phyloP scores from a whole-genome alignment of 257 asterid genomes.

The Fraxinus anomala region DNA sequence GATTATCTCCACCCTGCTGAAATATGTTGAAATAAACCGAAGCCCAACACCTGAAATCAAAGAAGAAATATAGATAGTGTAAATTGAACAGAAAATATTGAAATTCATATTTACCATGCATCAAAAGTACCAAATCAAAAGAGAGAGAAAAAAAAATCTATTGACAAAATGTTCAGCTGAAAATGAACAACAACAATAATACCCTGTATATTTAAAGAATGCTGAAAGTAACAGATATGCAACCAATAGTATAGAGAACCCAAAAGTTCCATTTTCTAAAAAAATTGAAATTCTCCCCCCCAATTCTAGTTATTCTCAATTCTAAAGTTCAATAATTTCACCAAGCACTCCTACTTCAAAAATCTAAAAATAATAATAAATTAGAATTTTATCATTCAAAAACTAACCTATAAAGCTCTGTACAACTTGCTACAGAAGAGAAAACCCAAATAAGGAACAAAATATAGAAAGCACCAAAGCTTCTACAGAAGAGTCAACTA shows the following conservation, averaged over 20 bases:
- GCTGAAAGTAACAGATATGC: background rate
- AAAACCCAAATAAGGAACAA: constrained; percentile 16
- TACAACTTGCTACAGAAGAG: constrained; percentile 16
- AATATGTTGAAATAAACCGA: constrained; percentile 10
- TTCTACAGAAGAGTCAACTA: constrained; percentile 24
- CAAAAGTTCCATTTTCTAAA: background rate
- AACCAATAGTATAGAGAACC: background rate
- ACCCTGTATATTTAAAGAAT: background rate
- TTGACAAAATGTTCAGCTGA: background rate
- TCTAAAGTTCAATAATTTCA: constrained; percentile 8
- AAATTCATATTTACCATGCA: constrained; percentile 6
- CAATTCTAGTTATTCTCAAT: background rate
- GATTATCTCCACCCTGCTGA: constrained; percentile 7
- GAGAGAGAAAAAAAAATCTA: background rate
- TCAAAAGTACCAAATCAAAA: background rate
- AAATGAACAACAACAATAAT: background rate
- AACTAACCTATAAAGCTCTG: background rate
- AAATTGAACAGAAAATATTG: background rate
- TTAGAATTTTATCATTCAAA: constrained; percentile 1
- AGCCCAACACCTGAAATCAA: background rate
- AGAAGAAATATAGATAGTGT: background rate
- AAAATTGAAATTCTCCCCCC: background rate
- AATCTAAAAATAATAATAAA: background rate
- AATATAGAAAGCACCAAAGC: background rate
- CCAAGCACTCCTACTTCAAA: background rate